Evolutionary conservation across 306 rosid genomes (phyloP), one percentile per base, ranked within the genome.

Genomic region (Trifolium dubium): DNA sequence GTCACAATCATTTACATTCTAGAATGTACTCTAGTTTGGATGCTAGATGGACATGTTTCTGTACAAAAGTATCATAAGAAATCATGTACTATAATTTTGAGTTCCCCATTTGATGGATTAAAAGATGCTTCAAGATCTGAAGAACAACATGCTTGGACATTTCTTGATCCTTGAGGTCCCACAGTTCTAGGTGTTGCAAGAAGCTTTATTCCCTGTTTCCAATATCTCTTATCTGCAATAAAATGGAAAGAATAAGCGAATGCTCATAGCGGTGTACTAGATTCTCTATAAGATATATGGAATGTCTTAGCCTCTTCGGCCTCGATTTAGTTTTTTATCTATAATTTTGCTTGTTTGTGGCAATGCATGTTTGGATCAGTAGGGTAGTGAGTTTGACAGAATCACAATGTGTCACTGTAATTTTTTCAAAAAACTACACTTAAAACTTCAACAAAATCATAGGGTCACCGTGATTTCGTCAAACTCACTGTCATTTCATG

Each of bases 121-220:
- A 91, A 89, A 17, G 73, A 77, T 56, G 96, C 94, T 82, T 88
- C 90, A 43, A 93, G 50, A 17, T 64, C 74, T 63, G 88, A 91
- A 75, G 86, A 81, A 76, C 78, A 63, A 68, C 72, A 53, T 69
- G 80, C 76, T 5, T 73, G 77, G 4, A 1, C 68, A 43, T 72
- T 51, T 35, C 58, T 69, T 2, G 76, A 82, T 47, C 43, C 67
- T 41, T 77, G 67, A 34, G 76, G 76, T 64, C 77, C 88, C 55
- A 89, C 86, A 9, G 69, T 83, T 78, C 83, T 88, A 13, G 98
- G 97, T 30, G 85, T 75, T 34, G 85, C 83, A 49, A 93, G 83
- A 82, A 93, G 96, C 94, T 88, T 91, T 49, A 93, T 86, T 77
- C 97, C 98, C 82, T 93, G 97, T 82, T 93, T 93, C 98, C 97